Evolutionary conservation across 2,329 filamentous ascomycete genomes (phyloP).

Genomic region (Aspergillus hortae): DNA sequence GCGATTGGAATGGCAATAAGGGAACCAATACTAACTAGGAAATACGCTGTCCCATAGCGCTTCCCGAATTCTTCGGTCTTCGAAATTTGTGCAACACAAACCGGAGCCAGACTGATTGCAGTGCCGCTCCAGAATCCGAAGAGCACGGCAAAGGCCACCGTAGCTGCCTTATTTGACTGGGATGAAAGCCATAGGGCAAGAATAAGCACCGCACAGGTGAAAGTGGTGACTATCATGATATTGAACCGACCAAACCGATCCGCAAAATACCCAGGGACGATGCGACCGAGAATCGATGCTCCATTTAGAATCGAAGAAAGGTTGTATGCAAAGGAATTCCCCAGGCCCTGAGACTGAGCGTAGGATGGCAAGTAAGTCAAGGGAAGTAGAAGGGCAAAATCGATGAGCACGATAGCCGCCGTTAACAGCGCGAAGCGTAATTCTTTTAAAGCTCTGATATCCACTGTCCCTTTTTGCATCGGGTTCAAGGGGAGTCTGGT

Average conservation of each 20-base stretch:
- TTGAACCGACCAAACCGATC: conserved; percentile 25
- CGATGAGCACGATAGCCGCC: too few species aligned
- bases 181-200: conserved; percentile 22
- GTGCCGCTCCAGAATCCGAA: conserved; percentile 23
- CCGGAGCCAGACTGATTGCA: conserved; percentile 25
- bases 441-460: too few species aligned
- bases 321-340: conserved; percentile 10
- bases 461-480: too few species aligned
- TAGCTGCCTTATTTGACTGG: conserved; percentile 10
- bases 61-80: conserved; percentile 24
- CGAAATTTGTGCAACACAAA: conserved; percentile 28
- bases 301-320: conserved; percentile 19
- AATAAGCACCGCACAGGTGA: conserved; percentile 19
- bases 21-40: conserved; percentile 13
- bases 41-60: conserved; percentile 19
- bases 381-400: conserved; percentile 11
- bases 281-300: conserved; percentile 17
- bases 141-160: conserved; percentile 22
- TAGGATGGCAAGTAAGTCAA: conserved; percentile 20
- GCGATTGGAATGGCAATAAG: conserved; percentile 22
- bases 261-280: conserved; percentile 22
- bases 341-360: conserved; percentile 10
- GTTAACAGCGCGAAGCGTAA: too few species aligned
- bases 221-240: conserved; percentile 18
- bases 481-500: too few species aligned